phyloP scores from a whole-genome alignment of 371 early-diverging fungal genomes.

The Blakeslea trispora region DNA sequence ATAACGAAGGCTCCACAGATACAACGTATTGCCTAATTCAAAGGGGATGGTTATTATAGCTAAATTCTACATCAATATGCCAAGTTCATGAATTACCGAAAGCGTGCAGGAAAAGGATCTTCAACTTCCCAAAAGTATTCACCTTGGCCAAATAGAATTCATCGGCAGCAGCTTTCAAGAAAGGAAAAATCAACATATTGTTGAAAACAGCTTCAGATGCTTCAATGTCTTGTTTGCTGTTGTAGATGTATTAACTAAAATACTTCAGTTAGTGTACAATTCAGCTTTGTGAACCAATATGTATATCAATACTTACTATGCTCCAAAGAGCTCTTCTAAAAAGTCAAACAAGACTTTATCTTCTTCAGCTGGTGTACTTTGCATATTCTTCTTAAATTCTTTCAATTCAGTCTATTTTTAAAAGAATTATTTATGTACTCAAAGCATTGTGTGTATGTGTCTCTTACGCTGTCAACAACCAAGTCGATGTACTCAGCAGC shows the following conservation, averaged over 20 bases:
- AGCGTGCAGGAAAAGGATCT: constrained; percentile 9
- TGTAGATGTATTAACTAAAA: too few species aligned
- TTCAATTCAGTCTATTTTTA: too few species aligned
- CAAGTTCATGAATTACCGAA: neutral
- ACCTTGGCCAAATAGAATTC: constrained; percentile 1
- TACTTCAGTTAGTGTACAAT: too few species aligned
- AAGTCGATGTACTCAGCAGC: neutral
- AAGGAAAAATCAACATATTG: neutral
- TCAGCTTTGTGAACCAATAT: too few species aligned
- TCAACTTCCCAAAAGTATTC: constrained; percentile 2
- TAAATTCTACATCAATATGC: neutral
- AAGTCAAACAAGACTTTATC: too few species aligned
- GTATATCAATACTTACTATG: too few species aligned
- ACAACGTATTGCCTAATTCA: constrained; percentile 2
- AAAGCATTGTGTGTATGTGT: too few species aligned
- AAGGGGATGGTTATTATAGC: neutral
- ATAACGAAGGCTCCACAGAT: constrained; percentile 1
- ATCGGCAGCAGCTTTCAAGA: neutral
- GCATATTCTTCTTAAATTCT: too few species aligned
- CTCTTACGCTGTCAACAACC: too few species aligned
- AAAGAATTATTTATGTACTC: too few species aligned
- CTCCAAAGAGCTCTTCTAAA: too few species aligned
- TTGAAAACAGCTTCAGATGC: constrained; percentile 1
- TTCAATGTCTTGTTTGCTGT: neutral
- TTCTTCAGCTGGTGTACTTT: too few species aligned